Conservation (phyloP, 2,329 filamentous ascomycete species). For the Xylariaceae sp. region DNA sequence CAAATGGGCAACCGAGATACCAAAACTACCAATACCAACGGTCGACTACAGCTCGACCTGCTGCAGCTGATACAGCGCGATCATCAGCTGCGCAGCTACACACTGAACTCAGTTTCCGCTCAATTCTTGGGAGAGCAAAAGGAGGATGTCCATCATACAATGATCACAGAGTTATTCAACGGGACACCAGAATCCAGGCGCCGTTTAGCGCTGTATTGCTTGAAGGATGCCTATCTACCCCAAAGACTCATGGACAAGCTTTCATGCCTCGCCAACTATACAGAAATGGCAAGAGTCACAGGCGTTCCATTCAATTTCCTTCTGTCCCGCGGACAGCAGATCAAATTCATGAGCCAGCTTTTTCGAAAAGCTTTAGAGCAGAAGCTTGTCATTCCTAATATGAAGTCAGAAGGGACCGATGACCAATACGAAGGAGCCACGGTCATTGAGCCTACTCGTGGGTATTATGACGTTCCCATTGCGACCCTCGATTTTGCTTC, state of each 20-base stretch:
- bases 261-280: constrained; percentile 98
- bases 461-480: constrained; percentile 91
- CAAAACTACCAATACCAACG: constrained; percentile 91
- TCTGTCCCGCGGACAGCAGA: constrained; percentile 85
- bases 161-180: constrained; percentile 98
- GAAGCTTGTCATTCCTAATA: constrained; percentile 87
- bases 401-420: constrained; percentile 62
- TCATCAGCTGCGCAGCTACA: constrained; percentile 93
- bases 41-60: constrained; percentile 84
- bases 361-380: constrained; percentile 94
- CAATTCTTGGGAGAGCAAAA: constrained; percentile 97
- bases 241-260: constrained; percentile 95
- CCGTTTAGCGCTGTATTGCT: constrained; percentile 86
- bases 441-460: constrained; percentile 89
- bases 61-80: constrained; percentile 94
- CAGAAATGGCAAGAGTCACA: constrained; percentile 98
- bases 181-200: constrained; percentile 89
- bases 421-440: constrained; percentile 98
- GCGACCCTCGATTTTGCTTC: constrained; percentile 98
- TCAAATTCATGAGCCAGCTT: constrained; percentile 95
- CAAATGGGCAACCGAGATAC: constrained; percentile 97
- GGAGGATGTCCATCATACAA: constrained; percentile 96
- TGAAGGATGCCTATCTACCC: constrained; percentile 95
- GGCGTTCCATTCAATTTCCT: constrained; percentile 96
- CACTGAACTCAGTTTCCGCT: constrained; percentile 89